A percentile compares a stretch with the other conserved stretches of the same genome.
These are phyloP conservation scores for Vitis vinifera DNA, from an alignment of 164 flowering plant species.

Conservation along the genomic window ASM3070453v1 NC_081813.1:23310001-23310500, in stretches of 20 bases:
- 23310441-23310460: slow-evolving; percentile 80
- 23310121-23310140: too few relatives aligned
- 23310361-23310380: background rate
- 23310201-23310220: background rate
- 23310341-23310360: background rate
- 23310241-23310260: too few relatives aligned
- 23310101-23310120: too few relatives aligned
- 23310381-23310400: too few relatives aligned
- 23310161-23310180: background rate
- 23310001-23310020: too few relatives aligned
- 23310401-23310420: background rate
- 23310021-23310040: too few relatives aligned
- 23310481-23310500: slow-evolving; percentile 66
- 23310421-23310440: slow-evolving; percentile 19
- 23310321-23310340: background rate
- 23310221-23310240: background rate
- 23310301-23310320: background rate
- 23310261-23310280: too few relatives aligned
- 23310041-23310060: too few relatives aligned
- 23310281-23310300: too few relatives aligned
- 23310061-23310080: too few relatives aligned
- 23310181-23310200: background rate
- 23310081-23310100: too few relatives aligned
- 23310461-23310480: slow-evolving; percentile 63
- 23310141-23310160: background rate